Evolutionary conservation across 108 stramenopile genomes (phyloP), one percentile per base, ranked within the genome.

Genomic region (Cyclotella sp.): DNA sequence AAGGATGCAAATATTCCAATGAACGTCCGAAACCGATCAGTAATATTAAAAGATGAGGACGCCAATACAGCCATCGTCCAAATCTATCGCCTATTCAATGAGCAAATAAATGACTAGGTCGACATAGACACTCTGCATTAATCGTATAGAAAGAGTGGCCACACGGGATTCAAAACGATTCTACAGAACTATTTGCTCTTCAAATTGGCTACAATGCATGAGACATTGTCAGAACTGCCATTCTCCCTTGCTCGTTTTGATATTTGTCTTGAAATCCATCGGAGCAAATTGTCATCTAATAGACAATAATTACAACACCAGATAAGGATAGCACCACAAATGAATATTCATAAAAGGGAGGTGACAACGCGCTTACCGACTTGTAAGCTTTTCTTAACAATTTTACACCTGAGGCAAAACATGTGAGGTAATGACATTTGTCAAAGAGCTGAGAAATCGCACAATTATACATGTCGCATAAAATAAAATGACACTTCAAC

Each of bases 171-270:
- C 34, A 2, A 2, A 34, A 34, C 6, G 34, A 34, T 34, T 34
- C 6, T 5, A 34, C 34, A 10, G 34, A 1, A 21, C 13, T 63
- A 42, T n/a, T 42, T 68, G 51, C 87, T 84, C 73, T 91, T 87
- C 40, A 95, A 73, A 78, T 89, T 88, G 14, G 91, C 92, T 43
- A 90, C 89, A 41, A 93, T 76, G 26, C 68, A 87, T 0, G 91
- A 92, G 52, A 90, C 86, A 70, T 93, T 93, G 78, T 95, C 95
- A 9, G 86, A 75, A 12, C 92, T 93, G 39, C 95, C 92, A 61
- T 92, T 91, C 24, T 91, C 90, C 61, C 83, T 85, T 39, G 95
- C 92, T 55, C 92, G 90, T 75, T 92, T 90, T 0, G 80, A 77
- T 30, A 82, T 58, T 39, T 84, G 72, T 29, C 92, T 76, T 28